Base-by-base conservation (phyloP, 495 filamentous ascomycete genomes). In the Penicillium atrosanguineum region DNA sequence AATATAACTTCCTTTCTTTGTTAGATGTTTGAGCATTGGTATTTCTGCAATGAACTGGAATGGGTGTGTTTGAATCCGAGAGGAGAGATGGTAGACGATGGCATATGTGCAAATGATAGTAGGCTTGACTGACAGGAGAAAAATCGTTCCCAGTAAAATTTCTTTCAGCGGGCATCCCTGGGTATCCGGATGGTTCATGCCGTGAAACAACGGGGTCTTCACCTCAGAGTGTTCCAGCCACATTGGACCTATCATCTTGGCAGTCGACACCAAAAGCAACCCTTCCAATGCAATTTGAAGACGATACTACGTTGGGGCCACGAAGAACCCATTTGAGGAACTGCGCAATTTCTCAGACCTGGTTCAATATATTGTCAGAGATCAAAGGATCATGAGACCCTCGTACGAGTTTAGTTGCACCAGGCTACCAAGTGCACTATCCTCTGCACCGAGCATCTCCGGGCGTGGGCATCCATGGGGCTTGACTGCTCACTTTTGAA, bases 401-500 rank as follows among this genome's bases (percentile, higher is more conserved):
- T 31, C 11, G 1, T 1, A 31, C 28, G 28, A 31, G 2, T 31
- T 12, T 12, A 4, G 28, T 31, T 8, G 28, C 7, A 4, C 28
- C 28, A 12, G 11, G 11, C 7, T 31, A 31, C 28, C 28, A 31
- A 31, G 7, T 31, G 11, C 28, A 23, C 28, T 31, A 6, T 31
- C 4, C 11, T 8, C 7, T 31, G 3, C 28, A 4, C 28, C 7
- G 28, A 31, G 11, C 28, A 9, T 31, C 28, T 31, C 28, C 28
- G 28, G 28, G 28, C 28, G 28, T 23, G 23, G 28, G 11, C 7
- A 31, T 12, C 28, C 11, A 31, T 4, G 28, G 28, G 1, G 2
- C 46, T 15, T 44, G 48, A 57, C 28, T 20, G 19, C 48, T 56
- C 48, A 48, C 19, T 36, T 56, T 36, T 47, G 48, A 55, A 21